A percentile compares a stretch with the other conserved stretches of the same genome.
Evolutionary conservation across 2,329 filamentous ascomycete species (phyloP).

Genomic region (Cladophialophora exuberans): DNA sequence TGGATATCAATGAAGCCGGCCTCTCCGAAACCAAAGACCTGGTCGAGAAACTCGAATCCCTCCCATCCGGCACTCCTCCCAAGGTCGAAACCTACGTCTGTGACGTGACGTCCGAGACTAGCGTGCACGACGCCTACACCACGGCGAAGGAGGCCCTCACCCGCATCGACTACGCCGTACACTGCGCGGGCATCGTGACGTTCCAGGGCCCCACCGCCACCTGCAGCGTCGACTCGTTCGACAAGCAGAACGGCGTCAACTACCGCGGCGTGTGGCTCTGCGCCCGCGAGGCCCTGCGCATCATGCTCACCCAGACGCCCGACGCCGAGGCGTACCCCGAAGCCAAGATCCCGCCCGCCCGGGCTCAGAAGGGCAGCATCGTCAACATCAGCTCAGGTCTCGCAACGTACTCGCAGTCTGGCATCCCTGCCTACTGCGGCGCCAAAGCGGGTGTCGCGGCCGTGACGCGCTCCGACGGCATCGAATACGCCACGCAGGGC

Average conservation of each 20-base stretch:
- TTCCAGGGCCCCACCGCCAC: constrained; percentile 49
- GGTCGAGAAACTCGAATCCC: constrained; percentile 38
- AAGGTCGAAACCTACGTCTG: constrained; percentile 38
- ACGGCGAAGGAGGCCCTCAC: constrained; percentile 42
- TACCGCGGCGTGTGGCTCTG: constrained; percentile 57
- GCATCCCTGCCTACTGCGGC: constrained; percentile 45
- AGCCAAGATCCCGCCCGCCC: constrained; percentile 34
- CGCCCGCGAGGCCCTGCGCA: constrained; percentile 48
- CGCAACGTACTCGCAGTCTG: constrained; percentile 42
- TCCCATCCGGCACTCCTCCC: too few relatives aligned
- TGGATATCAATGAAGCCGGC: constrained; percentile 19
- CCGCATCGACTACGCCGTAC: constrained; percentile 60
- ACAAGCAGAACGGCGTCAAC: constrained; percentile 59
- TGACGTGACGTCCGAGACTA: constrained; percentile 54
- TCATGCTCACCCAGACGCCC: constrained; percentile 45
- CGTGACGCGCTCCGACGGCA: constrained; percentile 46
- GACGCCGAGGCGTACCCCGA: constrained; percentile 47
- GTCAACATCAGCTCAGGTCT: constrained; percentile 60
- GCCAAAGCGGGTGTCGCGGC: constrained; percentile 51
- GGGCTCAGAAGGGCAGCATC: constrained; percentile 51
- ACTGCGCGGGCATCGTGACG: constrained; percentile 56
- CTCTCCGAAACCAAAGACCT: constrained; percentile 14
- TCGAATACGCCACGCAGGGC: constrained; percentile 37
- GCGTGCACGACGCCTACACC: constrained; percentile 45
- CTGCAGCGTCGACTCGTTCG: constrained; percentile 53